Percentiles rank a stretch among this genome's conserved stretches.
Evolutionary conservation across 2,329 filamentous ascomycete species (phyloP).

Genomic region (Hypoxylon sp.): DNA sequence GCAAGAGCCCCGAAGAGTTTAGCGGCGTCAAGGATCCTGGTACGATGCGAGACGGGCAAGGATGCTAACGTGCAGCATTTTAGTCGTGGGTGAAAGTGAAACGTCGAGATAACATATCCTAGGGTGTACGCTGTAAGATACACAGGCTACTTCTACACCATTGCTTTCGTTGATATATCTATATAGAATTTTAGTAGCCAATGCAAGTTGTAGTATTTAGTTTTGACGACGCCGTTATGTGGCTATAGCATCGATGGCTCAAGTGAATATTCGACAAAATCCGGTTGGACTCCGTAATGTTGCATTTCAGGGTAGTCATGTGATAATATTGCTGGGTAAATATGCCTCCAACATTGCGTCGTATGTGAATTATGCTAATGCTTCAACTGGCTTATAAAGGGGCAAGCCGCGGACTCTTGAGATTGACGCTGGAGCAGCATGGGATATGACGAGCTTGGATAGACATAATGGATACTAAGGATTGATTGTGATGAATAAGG

Average conservation of each 20-base stretch:
- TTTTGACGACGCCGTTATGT: slow-evolving; percentile 16
- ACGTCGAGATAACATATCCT: slow-evolving; percentile 39
- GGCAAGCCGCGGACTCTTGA: slow-evolving; percentile 2
- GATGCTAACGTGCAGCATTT: slow-evolving; percentile 38
- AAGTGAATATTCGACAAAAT: slow-evolving; percentile 4
- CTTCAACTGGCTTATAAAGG: slow-evolving; percentile 4
- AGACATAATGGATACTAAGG: slow-evolving; percentile 17
- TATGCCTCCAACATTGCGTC: slow-evolving; percentile 3
- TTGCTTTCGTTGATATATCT: slow-evolving; percentile 9
- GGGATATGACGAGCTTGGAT: slow-evolving; percentile 3
- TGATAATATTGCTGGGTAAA: slow-evolving; percentile 22
- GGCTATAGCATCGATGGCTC: neutral
- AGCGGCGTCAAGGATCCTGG: slow-evolving; percentile 36
- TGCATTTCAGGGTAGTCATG: slow-evolving; percentile 26
- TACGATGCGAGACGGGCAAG: slow-evolving; percentile 42
- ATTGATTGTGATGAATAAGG: slow-evolving; percentile 24
- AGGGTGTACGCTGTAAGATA: slow-evolving; percentile 21
- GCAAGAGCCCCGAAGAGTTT: slow-evolving; percentile 22
- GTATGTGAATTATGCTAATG: slow-evolving; percentile 8
- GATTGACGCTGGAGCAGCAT: slow-evolving; percentile 12
- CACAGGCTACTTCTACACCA: slow-evolving; percentile 12
- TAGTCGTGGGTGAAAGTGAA: slow-evolving; percentile 40
- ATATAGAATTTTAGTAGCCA: slow-evolving; percentile 6
- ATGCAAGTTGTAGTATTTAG: neutral
- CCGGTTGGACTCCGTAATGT: slow-evolving; percentile 6